phyloP scores from a whole-genome alignment of 768 basidiomycete genomes.

The Leccinum ochraceum region DNA sequence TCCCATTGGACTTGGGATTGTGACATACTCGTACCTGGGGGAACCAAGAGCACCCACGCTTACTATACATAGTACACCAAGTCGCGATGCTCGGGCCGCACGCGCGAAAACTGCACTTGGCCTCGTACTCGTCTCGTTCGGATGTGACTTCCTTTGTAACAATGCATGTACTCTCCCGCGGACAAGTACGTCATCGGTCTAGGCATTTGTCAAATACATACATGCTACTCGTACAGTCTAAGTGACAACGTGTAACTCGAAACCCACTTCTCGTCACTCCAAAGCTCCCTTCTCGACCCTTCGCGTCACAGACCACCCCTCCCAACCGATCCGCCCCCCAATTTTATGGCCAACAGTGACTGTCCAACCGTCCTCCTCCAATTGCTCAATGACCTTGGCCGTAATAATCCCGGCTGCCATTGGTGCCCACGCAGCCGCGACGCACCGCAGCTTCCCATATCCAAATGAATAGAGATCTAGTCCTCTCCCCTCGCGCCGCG shows the following conservation, averaged over 20 bases:
- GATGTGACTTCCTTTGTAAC: too few relatives aligned
- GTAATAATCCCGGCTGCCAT: constrained; percentile 51
- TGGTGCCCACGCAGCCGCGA: constrained; percentile 57
- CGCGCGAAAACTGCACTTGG: too few relatives aligned
- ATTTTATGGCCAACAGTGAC: constrained; percentile 17
- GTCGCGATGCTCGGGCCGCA: too few relatives aligned
- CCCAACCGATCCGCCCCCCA: constrained; percentile 53
- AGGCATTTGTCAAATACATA: neutral
- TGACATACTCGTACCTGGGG: neutral
- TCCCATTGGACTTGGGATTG: neutral
- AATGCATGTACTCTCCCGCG: neutral
- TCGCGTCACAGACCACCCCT: constrained; percentile 37
- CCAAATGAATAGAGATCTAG: constrained; percentile 47
- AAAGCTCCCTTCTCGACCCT: constrained; percentile 1
- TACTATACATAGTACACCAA: neutral
- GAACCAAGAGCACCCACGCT: neutral
- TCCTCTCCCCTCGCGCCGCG: constrained; percentile 17
- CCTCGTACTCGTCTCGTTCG: too few relatives aligned
- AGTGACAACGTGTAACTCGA: neutral
- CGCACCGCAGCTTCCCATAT: constrained; percentile 35
- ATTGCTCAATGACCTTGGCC: constrained; percentile 40
- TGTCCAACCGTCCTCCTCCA: constrained; percentile 26
- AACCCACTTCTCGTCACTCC: neutral
- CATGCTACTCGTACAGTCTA: neutral
- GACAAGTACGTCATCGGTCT: neutral